Conservation (phyloP, 176 grass and related monocot species). For the Pharus latifolius region DNA sequence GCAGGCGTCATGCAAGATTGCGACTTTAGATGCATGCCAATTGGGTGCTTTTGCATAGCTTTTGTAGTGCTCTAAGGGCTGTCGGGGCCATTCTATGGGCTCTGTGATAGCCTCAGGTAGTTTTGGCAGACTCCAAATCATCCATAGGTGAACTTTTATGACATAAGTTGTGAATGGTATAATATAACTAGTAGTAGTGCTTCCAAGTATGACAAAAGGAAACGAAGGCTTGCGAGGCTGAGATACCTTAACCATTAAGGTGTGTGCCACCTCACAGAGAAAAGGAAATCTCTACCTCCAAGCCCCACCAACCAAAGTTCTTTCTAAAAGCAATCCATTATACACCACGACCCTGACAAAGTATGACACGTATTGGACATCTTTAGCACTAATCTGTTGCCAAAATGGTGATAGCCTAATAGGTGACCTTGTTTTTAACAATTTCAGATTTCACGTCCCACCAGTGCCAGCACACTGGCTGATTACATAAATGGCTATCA, state of each 20-base stretch:
- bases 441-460: no score
- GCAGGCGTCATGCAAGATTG: not conserved
- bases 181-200: not conserved
- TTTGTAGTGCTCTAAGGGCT: not conserved
- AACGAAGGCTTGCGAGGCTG: not conserved
- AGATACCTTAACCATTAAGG: conserved; percentile 50
- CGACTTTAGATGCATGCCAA: not conserved
- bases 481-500: no score
- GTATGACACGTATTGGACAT: conserved; percentile 1
- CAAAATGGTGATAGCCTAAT: no score
- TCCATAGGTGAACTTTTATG: not conserved
- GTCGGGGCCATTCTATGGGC: no score
- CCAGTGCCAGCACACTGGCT: no score
- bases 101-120: no score
- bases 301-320: conserved; percentile 8
- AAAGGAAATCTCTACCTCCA: not conserved
- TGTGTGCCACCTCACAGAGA: not conserved
- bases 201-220: conserved; percentile 10
- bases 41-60: not conserved
- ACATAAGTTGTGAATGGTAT: no score
- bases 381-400: conserved; percentile 15
- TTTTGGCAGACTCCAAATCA: conserved; percentile 17
- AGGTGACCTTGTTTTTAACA: no score
- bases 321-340: conserved; percentile 31
- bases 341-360: not conserved